phyloP scores from a whole-genome alignment of 169 alveolate genomes.

The Plasmodium cynomolgi region DNA sequence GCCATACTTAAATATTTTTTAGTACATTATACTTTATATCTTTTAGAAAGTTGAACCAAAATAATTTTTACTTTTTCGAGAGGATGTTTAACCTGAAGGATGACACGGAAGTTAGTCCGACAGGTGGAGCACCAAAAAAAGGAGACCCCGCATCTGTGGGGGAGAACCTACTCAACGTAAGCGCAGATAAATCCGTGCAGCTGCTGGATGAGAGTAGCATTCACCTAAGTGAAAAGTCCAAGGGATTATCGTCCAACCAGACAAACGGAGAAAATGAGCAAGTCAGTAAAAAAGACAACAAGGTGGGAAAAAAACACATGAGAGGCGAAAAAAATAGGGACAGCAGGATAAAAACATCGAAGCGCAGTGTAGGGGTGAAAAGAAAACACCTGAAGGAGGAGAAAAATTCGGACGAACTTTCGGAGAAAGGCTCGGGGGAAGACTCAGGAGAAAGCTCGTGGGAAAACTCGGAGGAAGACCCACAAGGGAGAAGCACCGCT shows the following conservation, averaged over 20 bases:
- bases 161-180: not conserved
- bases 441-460: not conserved
- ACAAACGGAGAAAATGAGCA: not conserved
- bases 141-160: not conserved
- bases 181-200: not conserved
- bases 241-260: not conserved
- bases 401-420: not conserved
- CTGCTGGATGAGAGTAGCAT: not conserved
- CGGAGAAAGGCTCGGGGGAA: not conserved
- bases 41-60: slow-evolving; percentile 30
- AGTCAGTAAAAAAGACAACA: not conserved
- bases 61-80: slow-evolving; percentile 37
- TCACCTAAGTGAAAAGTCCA: not conserved
- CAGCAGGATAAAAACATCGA: not conserved
- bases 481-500: not conserved
- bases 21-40: slow-evolving; percentile 65
- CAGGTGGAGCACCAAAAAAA: not conserved
- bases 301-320: not conserved
- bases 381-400: not conserved
- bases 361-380: not conserved
- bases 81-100: slow-evolving; percentile 22
- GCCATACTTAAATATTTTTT: slow-evolving; percentile 66
- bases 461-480: not conserved
- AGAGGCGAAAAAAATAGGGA: not conserved
- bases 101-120: not conserved